Evolutionary conservation across 1,284 basidiomycete species (phyloP).

Genomic region (Tilletiopsis washingtonensis): DNA sequence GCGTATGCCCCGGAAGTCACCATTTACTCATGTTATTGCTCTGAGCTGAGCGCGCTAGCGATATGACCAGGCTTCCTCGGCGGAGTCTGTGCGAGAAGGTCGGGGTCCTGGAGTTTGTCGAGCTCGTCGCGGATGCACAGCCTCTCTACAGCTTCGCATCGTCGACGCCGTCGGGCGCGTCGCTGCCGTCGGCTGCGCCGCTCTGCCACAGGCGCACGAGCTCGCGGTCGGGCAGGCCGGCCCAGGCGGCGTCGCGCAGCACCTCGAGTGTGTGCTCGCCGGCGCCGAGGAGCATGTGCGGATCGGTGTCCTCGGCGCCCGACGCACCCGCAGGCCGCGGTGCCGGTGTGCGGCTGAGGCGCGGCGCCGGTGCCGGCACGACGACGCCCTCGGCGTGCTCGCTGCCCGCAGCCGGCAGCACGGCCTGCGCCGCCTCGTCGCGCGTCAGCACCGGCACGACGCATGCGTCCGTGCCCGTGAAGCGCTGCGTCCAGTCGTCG

Average conservation of each 20-base stretch:
- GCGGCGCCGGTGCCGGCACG: conserved; percentile 41
- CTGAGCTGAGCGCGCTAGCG: too few species aligned
- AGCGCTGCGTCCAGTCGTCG: conserved; percentile 63
- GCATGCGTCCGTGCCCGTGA: conserved; percentile 68
- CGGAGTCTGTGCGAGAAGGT: too few species aligned
- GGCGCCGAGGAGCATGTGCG: conserved; percentile 30
- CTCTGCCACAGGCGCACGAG: conserved; percentile 16
- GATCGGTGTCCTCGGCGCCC: conserved; percentile 12
- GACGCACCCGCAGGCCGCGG: conserved; percentile 16
- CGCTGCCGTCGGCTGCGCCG: conserved; percentile 28
- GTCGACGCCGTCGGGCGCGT: conserved; percentile 17
- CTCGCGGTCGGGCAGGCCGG: not conserved
- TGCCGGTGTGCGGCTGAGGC: conserved; percentile 38
- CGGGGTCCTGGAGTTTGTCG: too few species aligned
- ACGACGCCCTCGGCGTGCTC: conserved; percentile 16
- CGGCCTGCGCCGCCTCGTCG: conserved; percentile 35
- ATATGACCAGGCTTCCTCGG: too few species aligned
- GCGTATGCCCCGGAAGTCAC: too few species aligned
- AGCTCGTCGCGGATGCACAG: too few species aligned
- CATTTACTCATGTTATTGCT: too few species aligned
- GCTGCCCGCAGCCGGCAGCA: conserved; percentile 12
- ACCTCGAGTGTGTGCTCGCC: conserved; percentile 42
- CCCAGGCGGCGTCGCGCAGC: conserved; percentile 24
- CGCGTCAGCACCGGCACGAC: conserved; percentile 60
- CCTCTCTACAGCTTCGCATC: too few species aligned